Evolutionary conservation across 768 basidiomycete species (phyloP).

Genomic region (Tricholoma furcatifolium): DNA sequence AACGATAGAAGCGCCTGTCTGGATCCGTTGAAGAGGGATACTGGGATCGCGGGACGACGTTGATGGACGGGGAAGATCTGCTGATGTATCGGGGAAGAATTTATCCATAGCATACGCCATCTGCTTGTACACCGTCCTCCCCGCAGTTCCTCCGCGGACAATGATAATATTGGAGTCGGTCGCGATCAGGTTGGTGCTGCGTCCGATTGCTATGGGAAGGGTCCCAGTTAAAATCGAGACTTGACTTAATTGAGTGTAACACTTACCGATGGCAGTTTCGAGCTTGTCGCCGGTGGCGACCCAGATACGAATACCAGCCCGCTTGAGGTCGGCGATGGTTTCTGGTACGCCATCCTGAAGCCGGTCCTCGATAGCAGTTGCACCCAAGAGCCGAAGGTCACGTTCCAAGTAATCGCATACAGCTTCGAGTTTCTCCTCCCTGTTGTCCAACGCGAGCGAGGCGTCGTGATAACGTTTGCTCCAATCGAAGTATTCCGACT

Average conservation of each 20-base stretch:
- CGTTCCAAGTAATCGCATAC: constrained; percentile 81
- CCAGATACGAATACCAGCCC: constrained; percentile 97
- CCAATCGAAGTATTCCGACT: constrained; percentile 82
- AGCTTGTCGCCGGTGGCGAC: constrained; percentile 98
- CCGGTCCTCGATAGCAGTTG: constrained; percentile 96
- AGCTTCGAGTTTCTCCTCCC: constrained; percentile 77
- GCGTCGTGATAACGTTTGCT: constrained; percentile 78
- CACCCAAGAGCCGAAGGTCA: constrained; percentile 80
- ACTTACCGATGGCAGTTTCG: constrained; percentile 91
- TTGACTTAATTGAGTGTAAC: not conserved
- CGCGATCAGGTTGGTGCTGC: constrained; percentile 92
- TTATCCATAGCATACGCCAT: constrained; percentile 76
- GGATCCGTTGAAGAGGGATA: constrained; percentile 58
- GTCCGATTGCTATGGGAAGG: constrained; percentile 74
- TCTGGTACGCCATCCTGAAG: constrained; percentile 98
- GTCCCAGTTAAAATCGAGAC: not conserved
- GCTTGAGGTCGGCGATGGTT: constrained; percentile 91
- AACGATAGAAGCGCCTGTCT: constrained; percentile 71
- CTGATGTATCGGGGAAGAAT: constrained; percentile 80
- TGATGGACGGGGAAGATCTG: constrained; percentile 23
- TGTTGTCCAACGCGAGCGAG: constrained; percentile 70
- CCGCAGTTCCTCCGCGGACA: constrained; percentile 71
- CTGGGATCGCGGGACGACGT: constrained; percentile 17
- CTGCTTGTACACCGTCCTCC: constrained; percentile 74
- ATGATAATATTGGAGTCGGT: constrained; percentile 92